Evolutionary conservation across 441 rosid species (phyloP).

Genomic region (Sinapis alba): DNA sequence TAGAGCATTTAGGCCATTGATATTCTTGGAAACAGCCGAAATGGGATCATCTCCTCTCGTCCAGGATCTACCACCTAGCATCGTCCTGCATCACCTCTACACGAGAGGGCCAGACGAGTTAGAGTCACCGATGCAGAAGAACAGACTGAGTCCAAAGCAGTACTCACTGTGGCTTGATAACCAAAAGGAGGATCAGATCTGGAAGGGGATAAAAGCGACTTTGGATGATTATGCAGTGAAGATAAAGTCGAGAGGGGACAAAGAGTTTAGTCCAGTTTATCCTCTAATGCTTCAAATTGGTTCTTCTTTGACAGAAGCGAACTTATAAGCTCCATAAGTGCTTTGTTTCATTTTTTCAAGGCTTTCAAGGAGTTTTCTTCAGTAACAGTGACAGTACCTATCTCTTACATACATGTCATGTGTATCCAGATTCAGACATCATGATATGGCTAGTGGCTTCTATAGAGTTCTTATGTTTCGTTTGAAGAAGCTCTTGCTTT

Average conservation of each 20-base stretch:
- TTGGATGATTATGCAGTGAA: conserved; percentile 86
- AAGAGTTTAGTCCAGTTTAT: conserved; percentile 95
- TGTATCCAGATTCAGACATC: conserved; percentile 17
- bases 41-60: conserved; percentile 81
- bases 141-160: conserved; percentile 75
- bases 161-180: conserved; percentile 96
- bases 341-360: neutral
- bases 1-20: conserved; percentile 87
- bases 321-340: conserved; percentile 22
- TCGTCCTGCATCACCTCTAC: conserved; percentile 92
- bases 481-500: neutral
- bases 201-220: conserved; percentile 97
- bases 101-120: conserved; percentile 90
- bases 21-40: conserved; percentile 89
- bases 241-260: conserved; percentile 87
- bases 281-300: conserved; percentile 92
- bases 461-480: neutral
- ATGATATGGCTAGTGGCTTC: neutral
- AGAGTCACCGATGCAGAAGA: conserved; percentile 86
- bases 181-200: conserved; percentile 94
- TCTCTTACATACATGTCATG: conserved; percentile 12
- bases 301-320: conserved; percentile 56
- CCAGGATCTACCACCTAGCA: conserved; percentile 87
- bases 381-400: neutral
- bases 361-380: conserved; percentile 1